Conservation (phyloP, 176 grass and related monocot genomes). For the Zizania latifolia region DNA sequence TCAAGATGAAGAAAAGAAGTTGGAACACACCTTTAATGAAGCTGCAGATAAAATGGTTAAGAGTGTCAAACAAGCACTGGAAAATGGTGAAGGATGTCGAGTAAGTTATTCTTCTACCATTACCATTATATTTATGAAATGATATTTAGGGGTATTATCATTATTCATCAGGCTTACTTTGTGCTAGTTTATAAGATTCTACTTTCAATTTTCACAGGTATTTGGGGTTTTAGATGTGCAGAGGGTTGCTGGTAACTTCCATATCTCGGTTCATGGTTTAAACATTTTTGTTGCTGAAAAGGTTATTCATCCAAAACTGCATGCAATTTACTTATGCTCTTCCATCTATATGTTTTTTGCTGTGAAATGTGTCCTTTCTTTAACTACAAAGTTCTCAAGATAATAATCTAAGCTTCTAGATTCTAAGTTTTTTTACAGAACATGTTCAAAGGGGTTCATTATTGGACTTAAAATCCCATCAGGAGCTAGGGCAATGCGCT, state of each 20-base stretch:
- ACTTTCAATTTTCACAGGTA: constrained; percentile 50
- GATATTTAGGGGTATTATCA: background rate
- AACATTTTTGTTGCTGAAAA: constrained; percentile 98
- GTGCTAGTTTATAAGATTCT: constrained; percentile 2
- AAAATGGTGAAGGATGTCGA: constrained; percentile 88
- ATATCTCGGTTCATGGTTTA: constrained; percentile 96
- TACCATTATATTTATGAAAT: constrained; percentile 18
- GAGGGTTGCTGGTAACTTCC: constrained; percentile 98
- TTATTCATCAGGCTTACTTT: constrained; percentile 8
- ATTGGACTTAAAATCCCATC: background rate
- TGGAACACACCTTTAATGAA: constrained; percentile 55
- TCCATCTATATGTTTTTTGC: constrained; percentile 12
- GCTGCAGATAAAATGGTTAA: constrained; percentile 95
- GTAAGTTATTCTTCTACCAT: constrained; percentile 39
- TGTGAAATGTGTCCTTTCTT: background rate
- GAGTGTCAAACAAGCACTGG: constrained; percentile 84
- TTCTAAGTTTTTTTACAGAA: background rate
- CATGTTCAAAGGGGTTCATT: background rate
- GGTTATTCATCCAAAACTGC: constrained; percentile 55
- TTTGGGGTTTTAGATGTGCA: constrained; percentile 93
- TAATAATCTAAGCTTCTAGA: background rate
- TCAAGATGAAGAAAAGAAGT: constrained; percentile 68
- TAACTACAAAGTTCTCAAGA: background rate
- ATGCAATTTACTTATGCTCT: background rate
- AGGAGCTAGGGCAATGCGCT: background rate